Evolutionary conservation across 345 rosid genomes (phyloP), one percentile per base, ranked within the genome.

Genomic region (Schrenkiella parvula): DNA sequence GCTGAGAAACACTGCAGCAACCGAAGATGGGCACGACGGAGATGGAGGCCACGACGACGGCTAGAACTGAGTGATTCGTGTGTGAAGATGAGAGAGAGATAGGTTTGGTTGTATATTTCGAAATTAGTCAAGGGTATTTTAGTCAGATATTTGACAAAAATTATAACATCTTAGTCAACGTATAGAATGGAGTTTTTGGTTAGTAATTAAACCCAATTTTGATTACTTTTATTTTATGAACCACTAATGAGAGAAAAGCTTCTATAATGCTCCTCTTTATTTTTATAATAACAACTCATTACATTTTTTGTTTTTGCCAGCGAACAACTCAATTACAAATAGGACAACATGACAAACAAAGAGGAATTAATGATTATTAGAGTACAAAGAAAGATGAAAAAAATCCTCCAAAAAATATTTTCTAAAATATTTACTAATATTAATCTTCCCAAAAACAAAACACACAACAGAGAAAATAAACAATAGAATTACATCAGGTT

Each of bases 91-190:
- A 52, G 43, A 47, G 67, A 63, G 70, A 41, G 35, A 35, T 38
- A 68, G 63, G 63, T 10, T 21, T 70, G 29, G 13, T 18, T 32
- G 57, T 69, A 44, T 57, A 57, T 57, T 46, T 32, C 46, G 47
- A 1, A 15, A 34, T 15, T 22, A 32, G 18, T 3, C 14, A 22
- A 47, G 74, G 74, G 50, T 70, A 25, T 15, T 58, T 58, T 70
- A 0, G 74, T 70, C 58, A 44, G 13, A 44, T 7, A 22, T 4
- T 23, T 12, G 2, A 7, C 3, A 23, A 9, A 2, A 10, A 12
- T 34, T 3, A 32, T 32, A n/a, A n/a, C 37, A 9, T 32, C 9
- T 2, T 2, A 43, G 53, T 56, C 64, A 37, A 58, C 46, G 28
- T 3, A 19, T 57, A 34, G 1, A 37, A 34, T 37, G 2, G 5